A percentile compares a stretch with the other conserved stretches of the same genome.
phyloP scores from a whole-genome alignment of 176 grass and related monocot genomes.

The Elaeis guineensis region DNA sequence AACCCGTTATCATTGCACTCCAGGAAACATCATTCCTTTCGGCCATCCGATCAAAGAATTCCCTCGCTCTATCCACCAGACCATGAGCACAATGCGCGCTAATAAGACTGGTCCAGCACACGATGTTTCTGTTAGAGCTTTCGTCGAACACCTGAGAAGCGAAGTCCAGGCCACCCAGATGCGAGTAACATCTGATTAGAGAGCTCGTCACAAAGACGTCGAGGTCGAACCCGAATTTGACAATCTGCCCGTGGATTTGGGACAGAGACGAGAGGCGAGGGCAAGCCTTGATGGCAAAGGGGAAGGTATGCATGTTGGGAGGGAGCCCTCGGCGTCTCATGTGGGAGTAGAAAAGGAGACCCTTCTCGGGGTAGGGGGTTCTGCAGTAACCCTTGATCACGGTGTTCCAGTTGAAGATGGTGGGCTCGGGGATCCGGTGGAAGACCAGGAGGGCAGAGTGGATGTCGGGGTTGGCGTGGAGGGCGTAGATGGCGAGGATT shows the following conservation, averaged over 20 bases:
- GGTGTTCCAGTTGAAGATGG: constrained; percentile 19
- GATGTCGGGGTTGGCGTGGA: background rate
- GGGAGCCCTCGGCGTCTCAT: constrained; percentile 2
- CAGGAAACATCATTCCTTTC: constrained; percentile 4
- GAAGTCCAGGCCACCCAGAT: background rate
- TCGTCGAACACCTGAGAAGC: constrained; percentile 13
- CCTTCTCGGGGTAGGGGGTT: background rate
- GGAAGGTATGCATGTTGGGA: constrained; percentile 12
- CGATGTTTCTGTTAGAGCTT: constrained; percentile 8
- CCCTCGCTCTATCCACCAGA: constrained; percentile 4
- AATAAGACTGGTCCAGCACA: constrained; percentile 13
- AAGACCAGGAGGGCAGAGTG: background rate
- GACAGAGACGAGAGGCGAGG: background rate
- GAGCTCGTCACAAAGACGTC: constrained; percentile 18
- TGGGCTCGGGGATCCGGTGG: constrained; percentile 5
- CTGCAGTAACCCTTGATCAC: background rate
- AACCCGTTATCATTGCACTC: constrained; percentile 17
- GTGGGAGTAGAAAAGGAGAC: background rate
- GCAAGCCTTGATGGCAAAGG: constrained; percentile 7
- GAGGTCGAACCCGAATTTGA: constrained; percentile 4
- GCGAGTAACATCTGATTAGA: background rate
- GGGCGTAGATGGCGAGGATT: constrained; percentile 10
- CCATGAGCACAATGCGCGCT: background rate
- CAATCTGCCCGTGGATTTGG: constrained; percentile 7
- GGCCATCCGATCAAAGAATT: constrained; percentile 2